phyloP scores from a whole-genome alignment of 148 eudicot genomes.

The Agrostemma githago region DNA sequence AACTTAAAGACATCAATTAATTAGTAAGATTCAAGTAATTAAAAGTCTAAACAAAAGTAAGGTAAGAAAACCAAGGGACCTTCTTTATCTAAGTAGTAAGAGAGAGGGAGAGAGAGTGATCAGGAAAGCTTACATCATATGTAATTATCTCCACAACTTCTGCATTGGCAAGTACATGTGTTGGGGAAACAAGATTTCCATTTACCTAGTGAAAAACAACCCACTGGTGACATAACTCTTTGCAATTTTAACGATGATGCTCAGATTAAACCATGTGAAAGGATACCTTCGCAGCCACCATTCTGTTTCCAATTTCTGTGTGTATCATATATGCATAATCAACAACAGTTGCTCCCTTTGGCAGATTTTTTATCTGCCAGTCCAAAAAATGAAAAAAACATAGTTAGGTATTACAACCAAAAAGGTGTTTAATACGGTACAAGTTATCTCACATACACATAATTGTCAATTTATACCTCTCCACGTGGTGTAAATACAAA shows the following conservation, averaged over 20 bases:
- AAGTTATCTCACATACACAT: not conserved
- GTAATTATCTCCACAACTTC: constrained; percentile 96
- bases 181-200: constrained; percentile 82
- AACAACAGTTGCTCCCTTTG: constrained; percentile 87
- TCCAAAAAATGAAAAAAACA: constrained; percentile 2
- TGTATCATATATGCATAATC: constrained; percentile 99
- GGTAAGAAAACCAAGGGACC: too few species aligned
- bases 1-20: too few species aligned
- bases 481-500: constrained; percentile 97
- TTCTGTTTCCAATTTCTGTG: constrained; percentile 92
- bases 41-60: too few species aligned
- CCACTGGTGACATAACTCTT: constrained; percentile 8
- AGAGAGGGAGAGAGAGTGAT: not conserved
- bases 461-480: constrained; percentile 53
- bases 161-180: constrained; percentile 88
- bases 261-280: constrained; percentile 10
- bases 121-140: constrained; percentile 55
- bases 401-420: constrained; percentile 3
- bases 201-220: constrained; percentile 65
- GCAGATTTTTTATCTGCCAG: constrained; percentile 82
- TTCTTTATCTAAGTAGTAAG: too few species aligned
- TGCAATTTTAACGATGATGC: not conserved
- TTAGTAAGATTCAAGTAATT: too few species aligned
- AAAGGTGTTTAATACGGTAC: not conserved
- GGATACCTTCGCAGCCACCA: constrained; percentile 97